Evolutionary conservation across 495 filamentous ascomycete species (phyloP), one percentile per base, ranked within the genome.

Genomic region (Talaromyces liani): DNA sequence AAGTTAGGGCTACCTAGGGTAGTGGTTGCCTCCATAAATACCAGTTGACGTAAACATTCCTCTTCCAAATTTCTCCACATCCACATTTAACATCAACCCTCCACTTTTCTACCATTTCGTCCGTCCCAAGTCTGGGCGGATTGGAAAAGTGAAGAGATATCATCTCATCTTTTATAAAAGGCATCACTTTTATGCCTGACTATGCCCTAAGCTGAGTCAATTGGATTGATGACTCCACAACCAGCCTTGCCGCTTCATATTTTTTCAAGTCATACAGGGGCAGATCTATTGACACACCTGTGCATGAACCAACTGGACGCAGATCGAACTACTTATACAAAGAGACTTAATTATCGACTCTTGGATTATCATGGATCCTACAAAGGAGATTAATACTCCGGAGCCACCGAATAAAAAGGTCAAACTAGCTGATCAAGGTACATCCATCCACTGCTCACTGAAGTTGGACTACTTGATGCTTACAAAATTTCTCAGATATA

Each of bases 401-500:
- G 53, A 56, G 10, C 53, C 53, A 56, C 53, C 53, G 53, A 27
- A 31, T 56, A 56, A 56, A 56, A 56, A 56, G 22, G 24, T 56
- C 9, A 56, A 56, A 16, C 18, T 56, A 7, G 53, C 20, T n/a
- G 24, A 56, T 56, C 18, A 24, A 56, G 53, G 53, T 56, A 27
- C 29, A 12, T 22, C 24, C 27, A 12, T 12, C n/a, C 29, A 31
- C 29, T 20, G 8, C 51, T n/a, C 24, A n/a, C n/a, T n/a, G n/a
- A n/a, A 56, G 6, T 25, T 14, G 6, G 29, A 6, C 29, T 31
- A 0, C 29, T 31, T 2, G 29, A 31, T 6, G 53, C 53, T 56
- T 3, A 56, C 22, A 14, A 56, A 6, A 31, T 31, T 27, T 29
- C 53, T 7, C 53, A 56, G 53, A 56, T 56, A 27, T 10, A 27